Evolutionary conservation across 2,329 filamentous ascomycete species (phyloP).

Genomic region (Aureobasidium namibiae): DNA sequence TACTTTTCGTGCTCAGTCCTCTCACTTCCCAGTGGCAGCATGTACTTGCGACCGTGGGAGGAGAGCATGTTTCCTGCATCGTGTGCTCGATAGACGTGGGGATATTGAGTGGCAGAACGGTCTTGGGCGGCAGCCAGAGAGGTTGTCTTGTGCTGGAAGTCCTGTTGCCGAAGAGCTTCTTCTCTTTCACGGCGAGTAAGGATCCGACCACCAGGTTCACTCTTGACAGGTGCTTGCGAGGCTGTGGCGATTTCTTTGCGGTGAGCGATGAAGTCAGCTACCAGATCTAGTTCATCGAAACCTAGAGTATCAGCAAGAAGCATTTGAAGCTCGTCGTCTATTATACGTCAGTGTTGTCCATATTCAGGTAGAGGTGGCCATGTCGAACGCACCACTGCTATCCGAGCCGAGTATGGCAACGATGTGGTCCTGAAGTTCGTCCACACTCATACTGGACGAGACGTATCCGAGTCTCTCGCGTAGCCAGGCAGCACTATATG

Average conservation of each 20-base stretch:
- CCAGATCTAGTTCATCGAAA: constrained; percentile 86
- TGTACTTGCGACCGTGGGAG: constrained; percentile 71
- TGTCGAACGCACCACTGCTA: constrained; percentile 35
- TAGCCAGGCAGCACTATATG: constrained; percentile 62
- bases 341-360: neutral
- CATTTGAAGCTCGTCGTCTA: constrained; percentile 79
- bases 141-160: constrained; percentile 75
- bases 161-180: constrained; percentile 64
- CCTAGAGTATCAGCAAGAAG: constrained; percentile 82
- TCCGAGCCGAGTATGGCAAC: constrained; percentile 63
- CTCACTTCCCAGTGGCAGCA: constrained; percentile 66
- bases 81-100: constrained; percentile 83
- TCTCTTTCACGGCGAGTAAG: constrained; percentile 72
- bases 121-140: constrained; percentile 62
- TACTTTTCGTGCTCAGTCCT: constrained; percentile 66
- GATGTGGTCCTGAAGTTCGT: constrained; percentile 71
- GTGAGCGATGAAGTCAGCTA: constrained; percentile 80
- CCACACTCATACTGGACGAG: constrained; percentile 58
- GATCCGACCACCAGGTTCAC: constrained; percentile 43
- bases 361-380: neutral
- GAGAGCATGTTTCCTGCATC: constrained; percentile 81
- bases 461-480: constrained; percentile 58
- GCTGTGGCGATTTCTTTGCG: constrained; percentile 57
- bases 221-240: constrained; percentile 27
- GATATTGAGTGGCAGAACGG: constrained; percentile 68